A percentile compares a stretch with the other conserved stretches of the same genome.
Conservation (phyloP, 495 filamentous ascomycete species). For the Chaetomium tenue region DNA sequence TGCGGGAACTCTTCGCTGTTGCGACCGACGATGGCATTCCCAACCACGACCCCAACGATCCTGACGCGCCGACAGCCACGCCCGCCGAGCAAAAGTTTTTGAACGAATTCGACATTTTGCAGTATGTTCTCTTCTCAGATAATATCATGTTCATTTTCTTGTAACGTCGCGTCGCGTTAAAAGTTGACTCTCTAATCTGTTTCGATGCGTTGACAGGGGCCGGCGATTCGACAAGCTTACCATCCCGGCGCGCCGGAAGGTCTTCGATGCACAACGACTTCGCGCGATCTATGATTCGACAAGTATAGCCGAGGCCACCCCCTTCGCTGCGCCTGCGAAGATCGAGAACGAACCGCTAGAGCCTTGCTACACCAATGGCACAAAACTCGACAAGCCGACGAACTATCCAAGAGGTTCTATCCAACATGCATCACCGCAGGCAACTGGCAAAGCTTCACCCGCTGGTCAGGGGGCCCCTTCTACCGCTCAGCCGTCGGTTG, state of each 20-base stretch:
- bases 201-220: conserved; percentile 52
- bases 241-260: conserved; percentile 57
- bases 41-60: conserved; percentile 42
- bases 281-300: conserved; percentile 23
- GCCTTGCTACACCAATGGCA: not conserved
- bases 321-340: conserved; percentile 10
- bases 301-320: conserved; percentile 28
- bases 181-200: conserved; percentile 9
- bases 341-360: conserved; percentile 14
- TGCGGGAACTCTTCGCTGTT: conserved; percentile 73
- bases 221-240: conserved; percentile 68
- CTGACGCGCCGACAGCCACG: conserved; percentile 50
- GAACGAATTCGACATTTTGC: conserved; percentile 68
- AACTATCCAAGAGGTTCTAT: not conserved
- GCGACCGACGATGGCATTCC: conserved; percentile 50
- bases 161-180: conserved; percentile 27
- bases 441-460: not conserved
- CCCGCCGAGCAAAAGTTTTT: conserved; percentile 64
- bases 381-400: not conserved
- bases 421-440: not conserved
- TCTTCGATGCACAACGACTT: conserved; percentile 35
- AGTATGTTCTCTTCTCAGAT: conserved; percentile 55
- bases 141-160: conserved; percentile 20
- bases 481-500: not conserved
- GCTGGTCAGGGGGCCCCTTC: no score